A percentile compares a stretch with the other conserved stretches of the same genome.
phyloP scores from a whole-genome alignment of 257 asterid genomes.

The Gardenia jasminoides region DNA sequence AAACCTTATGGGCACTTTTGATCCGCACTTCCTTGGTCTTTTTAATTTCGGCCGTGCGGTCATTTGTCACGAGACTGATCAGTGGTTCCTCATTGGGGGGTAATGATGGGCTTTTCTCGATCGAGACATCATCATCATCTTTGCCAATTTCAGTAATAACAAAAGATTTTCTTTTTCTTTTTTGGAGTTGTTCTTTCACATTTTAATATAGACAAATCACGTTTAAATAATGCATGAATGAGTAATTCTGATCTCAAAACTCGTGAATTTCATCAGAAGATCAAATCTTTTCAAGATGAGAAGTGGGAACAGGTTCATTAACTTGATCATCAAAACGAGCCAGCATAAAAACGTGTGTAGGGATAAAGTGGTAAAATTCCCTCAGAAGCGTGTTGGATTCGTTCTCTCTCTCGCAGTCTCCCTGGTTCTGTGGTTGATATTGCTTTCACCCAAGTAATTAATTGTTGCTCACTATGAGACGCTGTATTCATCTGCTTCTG shows the following conservation, averaged over 20 bases:
- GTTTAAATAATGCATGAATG: neutral
- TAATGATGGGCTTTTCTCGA: slow-evolving; percentile 10
- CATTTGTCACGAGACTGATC: slow-evolving; percentile 5
- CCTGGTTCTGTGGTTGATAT: neutral
- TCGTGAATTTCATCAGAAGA: neutral
- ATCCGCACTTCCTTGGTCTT: slow-evolving; percentile 38
- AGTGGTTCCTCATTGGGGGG: slow-evolving; percentile 4
- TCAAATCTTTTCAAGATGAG: neutral
- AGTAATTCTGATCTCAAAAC: neutral
- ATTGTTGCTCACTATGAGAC: neutral
- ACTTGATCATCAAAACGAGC: no score
- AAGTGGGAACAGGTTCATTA: no score
- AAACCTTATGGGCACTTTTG: slow-evolving; percentile 35
- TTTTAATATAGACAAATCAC: no score
- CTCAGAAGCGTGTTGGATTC: neutral
- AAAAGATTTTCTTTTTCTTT: neutral
- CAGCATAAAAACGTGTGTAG: neutral
- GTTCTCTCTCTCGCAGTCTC: no score
- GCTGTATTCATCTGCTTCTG: slow-evolving; percentile 10
- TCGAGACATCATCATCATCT: neutral
- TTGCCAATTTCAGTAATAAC: neutral
- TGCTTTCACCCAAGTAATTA: neutral
- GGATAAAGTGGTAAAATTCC: neutral
- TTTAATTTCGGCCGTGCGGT: slow-evolving; percentile 11
- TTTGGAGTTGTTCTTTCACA: neutral